Conservation (phyloP, 805 yeast species). For the Maudiozyma turicensis region DNA sequence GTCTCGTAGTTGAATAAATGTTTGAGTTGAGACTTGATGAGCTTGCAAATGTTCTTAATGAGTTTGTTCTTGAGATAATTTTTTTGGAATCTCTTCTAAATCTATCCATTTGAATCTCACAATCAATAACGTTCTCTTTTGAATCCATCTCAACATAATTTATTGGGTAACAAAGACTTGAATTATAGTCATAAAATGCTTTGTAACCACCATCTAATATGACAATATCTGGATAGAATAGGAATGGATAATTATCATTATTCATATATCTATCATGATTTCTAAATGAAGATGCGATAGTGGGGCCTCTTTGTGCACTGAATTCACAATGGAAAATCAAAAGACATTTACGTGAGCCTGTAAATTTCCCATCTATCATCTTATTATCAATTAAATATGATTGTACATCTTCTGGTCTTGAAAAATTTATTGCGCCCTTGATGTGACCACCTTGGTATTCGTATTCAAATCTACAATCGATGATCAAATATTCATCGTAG, state of each 20-base stretch:
- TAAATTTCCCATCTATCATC: not conserved
- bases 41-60: slow-evolving; percentile 14
- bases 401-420: slow-evolving; percentile 62
- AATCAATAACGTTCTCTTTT: slow-evolving; percentile 25
- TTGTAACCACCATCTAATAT: slow-evolving; percentile 89
- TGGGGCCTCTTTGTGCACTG: slow-evolving; percentile 87
- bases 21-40: not conserved
- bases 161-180: slow-evolving; percentile 59
- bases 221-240: slow-evolving; percentile 81
- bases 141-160: slow-evolving; percentile 76
- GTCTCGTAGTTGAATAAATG: not conserved
- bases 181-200: slow-evolving; percentile 52
- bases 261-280: slow-evolving; percentile 72
- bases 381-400: slow-evolving; percentile 33
- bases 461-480: slow-evolving; percentile 90
- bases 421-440: slow-evolving; percentile 67
- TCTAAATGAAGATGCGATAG: slow-evolving; percentile 79
- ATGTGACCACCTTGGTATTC: slow-evolving; percentile 93
- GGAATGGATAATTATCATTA: slow-evolving; percentile 64
- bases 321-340: slow-evolving; percentile 92
- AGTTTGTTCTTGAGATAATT: slow-evolving; percentile 28
- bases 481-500: slow-evolving; percentile 48
- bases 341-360: slow-evolving; percentile 29
- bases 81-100: slow-evolving; percentile 39
- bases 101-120: slow-evolving; percentile 45